phyloP scores from a whole-genome alignment of 2,329 filamentous ascomycete genomes.

The Talaromyces sp. region DNA sequence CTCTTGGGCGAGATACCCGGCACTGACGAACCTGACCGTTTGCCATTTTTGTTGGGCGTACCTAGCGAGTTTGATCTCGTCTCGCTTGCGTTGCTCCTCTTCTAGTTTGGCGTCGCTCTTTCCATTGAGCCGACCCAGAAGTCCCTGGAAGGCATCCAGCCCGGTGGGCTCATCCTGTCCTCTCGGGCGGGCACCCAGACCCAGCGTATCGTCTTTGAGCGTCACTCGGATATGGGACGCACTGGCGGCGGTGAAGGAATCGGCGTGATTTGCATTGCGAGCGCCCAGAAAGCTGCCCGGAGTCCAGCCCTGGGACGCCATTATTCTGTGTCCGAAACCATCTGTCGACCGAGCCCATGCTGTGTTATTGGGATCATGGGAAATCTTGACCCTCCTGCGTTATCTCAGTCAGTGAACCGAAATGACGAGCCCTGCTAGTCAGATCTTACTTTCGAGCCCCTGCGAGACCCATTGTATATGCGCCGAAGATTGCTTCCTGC shows the following conservation, averaged over 20 bases:
- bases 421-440: not conserved
- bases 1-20: slow-evolving; percentile 66
- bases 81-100: slow-evolving; percentile 62
- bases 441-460: slow-evolving; percentile 58
- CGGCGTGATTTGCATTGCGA: slow-evolving; percentile 67
- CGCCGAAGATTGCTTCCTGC: too few relatives aligned
- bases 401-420: slow-evolving; percentile 5
- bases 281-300: slow-evolving; percentile 80
- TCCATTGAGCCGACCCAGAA: slow-evolving; percentile 85
- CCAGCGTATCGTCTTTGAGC: slow-evolving; percentile 86
- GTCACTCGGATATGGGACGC: slow-evolving; percentile 78
- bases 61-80: slow-evolving; percentile 65
- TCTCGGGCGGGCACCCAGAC: slow-evolving; percentile 75
- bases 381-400: slow-evolving; percentile 63
- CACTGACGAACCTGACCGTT: slow-evolving; percentile 77
- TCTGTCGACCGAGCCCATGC: slow-evolving; percentile 79
- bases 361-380: slow-evolving; percentile 91
- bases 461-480: slow-evolving; percentile 60
- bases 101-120: slow-evolving; percentile 69
- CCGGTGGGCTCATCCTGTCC: slow-evolving; percentile 69
- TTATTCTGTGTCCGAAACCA: slow-evolving; percentile 83
- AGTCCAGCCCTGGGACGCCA: slow-evolving; percentile 84
- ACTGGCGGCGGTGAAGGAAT: slow-evolving; percentile 73
- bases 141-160: slow-evolving; percentile 76
- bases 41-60: slow-evolving; percentile 75